A percentile compares a stretch with the other conserved stretches of the same genome.
Conservation (phyloP, 495 filamentous ascomycete genomes). For the Lasiosphaeria miniovina region DNA sequence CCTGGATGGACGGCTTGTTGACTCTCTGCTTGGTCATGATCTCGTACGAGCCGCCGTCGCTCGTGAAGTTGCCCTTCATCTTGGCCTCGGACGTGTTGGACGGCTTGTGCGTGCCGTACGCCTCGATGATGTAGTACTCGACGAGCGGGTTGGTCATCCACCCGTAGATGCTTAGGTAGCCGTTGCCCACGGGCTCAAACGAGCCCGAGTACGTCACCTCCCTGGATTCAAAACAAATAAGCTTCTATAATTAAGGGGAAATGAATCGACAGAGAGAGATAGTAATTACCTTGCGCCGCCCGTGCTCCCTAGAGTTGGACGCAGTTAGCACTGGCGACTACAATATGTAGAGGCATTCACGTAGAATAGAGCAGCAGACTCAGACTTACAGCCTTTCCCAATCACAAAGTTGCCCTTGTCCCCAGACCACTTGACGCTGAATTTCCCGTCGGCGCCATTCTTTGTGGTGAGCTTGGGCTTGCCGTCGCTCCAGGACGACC, state of each 20-base stretch:
- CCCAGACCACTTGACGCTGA: constrained; percentile 54
- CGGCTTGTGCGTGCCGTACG: constrained; percentile 56
- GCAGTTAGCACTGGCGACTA: too few relatives aligned
- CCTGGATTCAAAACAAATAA: constrained; percentile 6
- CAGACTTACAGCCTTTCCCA: constrained; percentile 58
- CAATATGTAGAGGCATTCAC: too few relatives aligned
- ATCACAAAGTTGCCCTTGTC: constrained; percentile 62
- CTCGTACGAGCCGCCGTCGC: constrained; percentile 55
- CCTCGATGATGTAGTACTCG: constrained; percentile 65
- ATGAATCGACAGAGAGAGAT: neutral
- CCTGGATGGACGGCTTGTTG: constrained; percentile 57
- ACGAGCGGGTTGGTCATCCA: constrained; percentile 61
- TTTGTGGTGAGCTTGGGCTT: constrained; percentile 54
- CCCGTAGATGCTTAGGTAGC: constrained; percentile 50
- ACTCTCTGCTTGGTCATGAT: constrained; percentile 52
- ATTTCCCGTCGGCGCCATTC: constrained; percentile 55
- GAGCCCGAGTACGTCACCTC: constrained; percentile 20
- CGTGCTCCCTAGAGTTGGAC: constrained; percentile 19
- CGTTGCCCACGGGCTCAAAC: constrained; percentile 27
- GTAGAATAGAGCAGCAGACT: too few relatives aligned
- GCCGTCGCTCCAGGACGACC: constrained; percentile 66
- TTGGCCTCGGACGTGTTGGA: constrained; percentile 36
- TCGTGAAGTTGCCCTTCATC: constrained; percentile 50
- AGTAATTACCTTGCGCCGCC: constrained; percentile 33
- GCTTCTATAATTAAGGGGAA: neutral